These are phyloP conservation scores for Xylaria bambusicola DNA, from an alignment of 495 filamentous ascomycete species.

Conservation along the genomic window DNA sequence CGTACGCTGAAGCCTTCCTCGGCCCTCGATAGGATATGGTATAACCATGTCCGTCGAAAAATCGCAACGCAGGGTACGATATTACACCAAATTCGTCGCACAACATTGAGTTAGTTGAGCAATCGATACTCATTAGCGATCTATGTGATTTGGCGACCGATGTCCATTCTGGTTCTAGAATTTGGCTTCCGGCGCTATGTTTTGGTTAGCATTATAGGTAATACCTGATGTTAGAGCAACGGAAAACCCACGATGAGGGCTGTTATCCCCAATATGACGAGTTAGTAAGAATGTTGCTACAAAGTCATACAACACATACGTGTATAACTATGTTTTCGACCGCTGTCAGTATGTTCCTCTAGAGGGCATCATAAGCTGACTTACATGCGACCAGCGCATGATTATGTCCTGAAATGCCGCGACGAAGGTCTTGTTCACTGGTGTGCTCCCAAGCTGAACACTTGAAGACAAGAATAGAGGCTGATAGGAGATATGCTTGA, in stretches of 20 bases:
- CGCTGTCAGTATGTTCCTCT: no score
- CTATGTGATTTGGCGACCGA: conserved; percentile 29
- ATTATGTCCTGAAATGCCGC: conserved; percentile 34
- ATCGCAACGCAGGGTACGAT: conserved; percentile 51
- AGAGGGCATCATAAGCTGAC: conserved; percentile 15
- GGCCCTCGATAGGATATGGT: conserved; percentile 44
- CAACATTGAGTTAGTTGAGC: conserved; percentile 36
- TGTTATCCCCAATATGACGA: background rate
- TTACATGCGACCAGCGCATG: conserved; percentile 50
- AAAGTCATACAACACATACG: conserved; percentile 1
- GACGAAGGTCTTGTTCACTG: conserved; percentile 29
- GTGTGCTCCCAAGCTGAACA: conserved; percentile 41
- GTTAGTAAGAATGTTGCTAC: background rate
- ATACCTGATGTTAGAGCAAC: background rate
- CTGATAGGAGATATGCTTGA: conserved; percentile 15
- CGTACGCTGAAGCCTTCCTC: conserved; percentile 40
- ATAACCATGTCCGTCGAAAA: conserved; percentile 39
- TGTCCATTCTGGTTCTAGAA: conserved; percentile 44
- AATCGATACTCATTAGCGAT: conserved; percentile 45
- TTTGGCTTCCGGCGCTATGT: conserved; percentile 38
- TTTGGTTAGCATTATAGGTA: background rate
- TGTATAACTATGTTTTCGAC: conserved; percentile 22
- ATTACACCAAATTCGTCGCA: conserved; percentile 42
- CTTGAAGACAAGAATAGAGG: conserved; percentile 17
- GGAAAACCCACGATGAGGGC: conserved; percentile 35